Evolutionary conservation across 768 basidiomycete genomes (phyloP).

Genomic region (Leccinum pellstonianum): DNA sequence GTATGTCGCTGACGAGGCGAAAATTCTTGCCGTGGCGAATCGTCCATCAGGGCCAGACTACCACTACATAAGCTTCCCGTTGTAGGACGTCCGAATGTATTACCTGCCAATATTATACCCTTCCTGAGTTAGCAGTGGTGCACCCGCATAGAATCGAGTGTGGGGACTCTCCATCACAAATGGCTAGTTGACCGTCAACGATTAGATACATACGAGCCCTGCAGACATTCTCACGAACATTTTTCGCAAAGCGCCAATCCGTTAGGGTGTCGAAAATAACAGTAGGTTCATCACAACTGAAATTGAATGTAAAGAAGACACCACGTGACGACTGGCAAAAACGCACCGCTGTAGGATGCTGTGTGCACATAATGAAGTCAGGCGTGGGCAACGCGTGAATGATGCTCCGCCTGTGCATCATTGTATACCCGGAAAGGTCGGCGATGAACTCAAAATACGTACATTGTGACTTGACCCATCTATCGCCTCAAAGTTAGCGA

Average conservation of each 20-base stretch:
- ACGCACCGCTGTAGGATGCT: slow-evolving; percentile 72
- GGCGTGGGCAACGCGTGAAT: slow-evolving; percentile 46
- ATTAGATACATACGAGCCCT: not conserved
- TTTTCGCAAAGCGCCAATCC: slow-evolving; percentile 89
- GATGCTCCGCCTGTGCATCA: slow-evolving; percentile 44
- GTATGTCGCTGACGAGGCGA: slow-evolving; percentile 87
- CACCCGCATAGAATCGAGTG: slow-evolving; percentile 89
- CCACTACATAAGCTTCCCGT: slow-evolving; percentile 4
- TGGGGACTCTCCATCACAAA: slow-evolving; percentile 63
- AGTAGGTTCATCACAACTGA: slow-evolving; percentile 82
- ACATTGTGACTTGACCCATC: slow-evolving; percentile 93
- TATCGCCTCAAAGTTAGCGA: slow-evolving; percentile 28
- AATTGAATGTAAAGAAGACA: slow-evolving; percentile 1
- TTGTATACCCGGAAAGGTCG: slow-evolving; percentile 1
- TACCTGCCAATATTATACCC: slow-evolving; percentile 88
- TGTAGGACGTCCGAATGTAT: slow-evolving; percentile 23
- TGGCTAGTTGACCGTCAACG: slow-evolving; percentile 46
- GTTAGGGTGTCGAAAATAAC: slow-evolving; percentile 73
- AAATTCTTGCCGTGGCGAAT: slow-evolving; percentile 79
- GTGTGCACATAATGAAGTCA: slow-evolving; percentile 80
- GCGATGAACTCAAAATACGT: slow-evolving; percentile 25
- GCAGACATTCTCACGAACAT: slow-evolving; percentile 47
- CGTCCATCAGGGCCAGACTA: slow-evolving; percentile 83
- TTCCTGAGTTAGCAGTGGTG: slow-evolving; percentile 84
- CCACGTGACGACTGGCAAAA: not conserved